Conservation (phyloP, 2,329 filamentous ascomycete genomes). For the Talaromyces sp. region DNA sequence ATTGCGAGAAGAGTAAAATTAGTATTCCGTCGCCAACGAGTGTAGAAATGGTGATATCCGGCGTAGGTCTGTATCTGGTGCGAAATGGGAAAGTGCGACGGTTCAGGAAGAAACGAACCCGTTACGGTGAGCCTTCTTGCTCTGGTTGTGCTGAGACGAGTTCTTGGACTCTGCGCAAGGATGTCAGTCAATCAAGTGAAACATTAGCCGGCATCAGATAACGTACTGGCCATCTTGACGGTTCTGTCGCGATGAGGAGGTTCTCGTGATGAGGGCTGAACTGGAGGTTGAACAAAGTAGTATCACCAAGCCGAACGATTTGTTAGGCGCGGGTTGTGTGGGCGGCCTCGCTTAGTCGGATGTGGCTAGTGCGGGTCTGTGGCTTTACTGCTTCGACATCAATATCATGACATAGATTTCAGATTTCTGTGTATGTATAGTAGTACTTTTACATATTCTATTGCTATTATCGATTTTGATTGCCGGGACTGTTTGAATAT, state of each 20-base stretch:
- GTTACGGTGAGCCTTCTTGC: slow-evolving; percentile 98
- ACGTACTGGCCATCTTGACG: slow-evolving; percentile 51
- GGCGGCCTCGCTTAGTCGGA: slow-evolving; percentile 42
- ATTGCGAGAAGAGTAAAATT: background rate
- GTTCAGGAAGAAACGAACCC: slow-evolving; percentile 64
- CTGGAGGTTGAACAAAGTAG: slow-evolving; percentile 23
- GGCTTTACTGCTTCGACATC: background rate
- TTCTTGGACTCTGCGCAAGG: slow-evolving; percentile 87
- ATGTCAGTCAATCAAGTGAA: background rate
- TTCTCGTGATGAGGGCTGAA: slow-evolving; percentile 33
- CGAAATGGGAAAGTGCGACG: slow-evolving; percentile 2
- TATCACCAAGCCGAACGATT: slow-evolving; percentile 20
- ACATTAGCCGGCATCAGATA: background rate
- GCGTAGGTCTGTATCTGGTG: background rate
- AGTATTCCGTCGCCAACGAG: background rate
- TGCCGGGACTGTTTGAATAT: no score
- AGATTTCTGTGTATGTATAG: no score
- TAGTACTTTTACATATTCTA: background rate
- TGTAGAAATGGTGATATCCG: background rate
- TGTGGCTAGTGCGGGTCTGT: slow-evolving; percentile 15
- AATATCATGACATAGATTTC: background rate
- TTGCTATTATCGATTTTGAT: background rate
- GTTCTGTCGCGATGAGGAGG: slow-evolving; percentile 41
- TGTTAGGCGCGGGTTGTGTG: slow-evolving; percentile 41
- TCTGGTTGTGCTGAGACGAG: slow-evolving; percentile 98